These are phyloP conservation scores for Lachnum nothofagi DNA, from an alignment of 2,329 filamentous ascomycete genomes.

Conservation along the genomic window DNA sequence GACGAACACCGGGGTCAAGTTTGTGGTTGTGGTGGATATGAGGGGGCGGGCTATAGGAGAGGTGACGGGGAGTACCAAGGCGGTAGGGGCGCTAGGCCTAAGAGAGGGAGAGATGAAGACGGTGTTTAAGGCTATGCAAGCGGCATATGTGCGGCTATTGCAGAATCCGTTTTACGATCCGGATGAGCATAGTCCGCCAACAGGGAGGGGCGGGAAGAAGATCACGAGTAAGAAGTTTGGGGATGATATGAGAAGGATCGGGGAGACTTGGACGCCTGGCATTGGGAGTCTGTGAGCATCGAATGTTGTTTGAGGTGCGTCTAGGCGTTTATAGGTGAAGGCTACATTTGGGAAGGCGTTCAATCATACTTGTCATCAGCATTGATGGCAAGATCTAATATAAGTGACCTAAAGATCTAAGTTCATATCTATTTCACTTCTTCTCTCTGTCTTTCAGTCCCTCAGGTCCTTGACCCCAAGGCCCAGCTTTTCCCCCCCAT, in stretches of 20 bases:
- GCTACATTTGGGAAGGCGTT: not conserved
- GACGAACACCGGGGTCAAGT: conserved; percentile 89
- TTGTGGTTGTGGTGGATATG: conserved; percentile 88
- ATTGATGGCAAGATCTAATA: not conserved
- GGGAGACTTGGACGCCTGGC: conserved; percentile 76
- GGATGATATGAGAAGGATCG: conserved; percentile 78
- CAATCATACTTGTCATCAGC: too few relatives aligned
- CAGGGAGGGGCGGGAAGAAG: conserved; percentile 53
- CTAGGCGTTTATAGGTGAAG: not conserved
- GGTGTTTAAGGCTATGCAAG: conserved; percentile 85
- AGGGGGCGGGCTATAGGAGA: conserved; percentile 52
- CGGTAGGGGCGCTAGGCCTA: conserved; percentile 52
- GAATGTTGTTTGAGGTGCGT: not conserved
- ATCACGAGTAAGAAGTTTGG: conserved; percentile 80
- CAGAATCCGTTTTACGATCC: conserved; percentile 95
- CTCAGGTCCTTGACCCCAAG: conserved; percentile 45
- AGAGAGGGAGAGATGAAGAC: conserved; percentile 83
- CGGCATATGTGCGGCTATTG: conserved; percentile 80
- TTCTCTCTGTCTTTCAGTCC: conserved; percentile 34
- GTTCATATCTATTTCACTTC: conserved; percentile 5
- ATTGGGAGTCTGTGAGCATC: conserved; percentile 49
- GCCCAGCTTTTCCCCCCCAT: conserved; percentile 49
- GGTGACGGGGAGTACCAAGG: conserved; percentile 30
- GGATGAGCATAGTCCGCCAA: conserved; percentile 67
- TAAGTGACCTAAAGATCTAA: not conserved